Evolutionary conservation across 2,329 filamentous ascomycete species (phyloP), one percentile per base, ranked within the genome.

Genomic region (Parafenestella ontariensis): DNA sequence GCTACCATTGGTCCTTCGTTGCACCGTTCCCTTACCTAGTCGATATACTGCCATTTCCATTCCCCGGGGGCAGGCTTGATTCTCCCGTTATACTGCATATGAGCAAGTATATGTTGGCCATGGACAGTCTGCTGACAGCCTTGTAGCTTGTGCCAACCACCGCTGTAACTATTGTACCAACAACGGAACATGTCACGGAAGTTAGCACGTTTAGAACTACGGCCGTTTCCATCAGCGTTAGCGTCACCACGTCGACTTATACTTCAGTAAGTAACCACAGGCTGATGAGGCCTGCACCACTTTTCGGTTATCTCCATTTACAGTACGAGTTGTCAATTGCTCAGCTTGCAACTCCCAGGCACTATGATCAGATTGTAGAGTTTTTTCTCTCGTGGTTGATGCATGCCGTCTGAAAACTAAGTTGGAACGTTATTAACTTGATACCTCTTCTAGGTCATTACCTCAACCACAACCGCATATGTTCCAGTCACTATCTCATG

Each of bases 241-340:
- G 48, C 17, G 54, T 69, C 18, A 66, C 61, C 0, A 64, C 57
- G 2, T 68, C 55, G 6, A 65, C 68, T 11, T 49, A 60, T n/a
- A 61, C 50, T 9, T 52, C 49, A 29, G 57, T 57, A 17, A 36
- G 42, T 34, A 37, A 18, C 31, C n/a, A n/a, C n/a, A n/a, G n/a
- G n/a, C n/a, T n/a, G n/a, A n/a, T n/a, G n/a, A n/a, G n/a, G n/a
- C n/a, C n/a, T n/a, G n/a, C n/a, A n/a, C n/a, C n/a, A n/a, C n/a
- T n/a, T n/a, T n/a, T n/a, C n/a, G n/a, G n/a, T n/a, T n/a, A n/a
- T n/a, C n/a, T n/a, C n/a, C n/a, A n/a, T n/a, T n/a, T n/a, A n/a
- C n/a, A n/a, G n/a, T n/a, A n/a, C n/a, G n/a, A n/a, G n/a, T n/a
- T n/a, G n/a, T n/a, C n/a, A n/a, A n/a, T n/a, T n/a, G n/a, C n/a